phyloP scores from a whole-genome alignment of 1,284 basidiomycete genomes.

The Puccinia triticina region DNA sequence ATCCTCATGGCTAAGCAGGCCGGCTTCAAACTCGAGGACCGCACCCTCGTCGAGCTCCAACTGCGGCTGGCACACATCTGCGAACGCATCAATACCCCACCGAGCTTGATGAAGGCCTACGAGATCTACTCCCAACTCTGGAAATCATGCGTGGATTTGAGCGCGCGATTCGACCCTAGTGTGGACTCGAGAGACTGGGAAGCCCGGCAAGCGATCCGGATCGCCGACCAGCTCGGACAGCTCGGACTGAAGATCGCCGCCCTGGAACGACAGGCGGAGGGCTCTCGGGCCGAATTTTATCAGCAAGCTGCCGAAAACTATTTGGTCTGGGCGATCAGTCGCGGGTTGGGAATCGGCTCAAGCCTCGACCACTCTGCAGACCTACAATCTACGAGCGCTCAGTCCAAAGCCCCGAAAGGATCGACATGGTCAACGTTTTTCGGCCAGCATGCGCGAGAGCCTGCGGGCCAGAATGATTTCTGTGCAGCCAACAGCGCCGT shows the following conservation, averaged over 20 bases:
- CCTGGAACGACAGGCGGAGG: conserved; percentile 9
- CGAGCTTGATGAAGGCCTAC: conserved; percentile 17
- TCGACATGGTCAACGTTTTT: background rate
- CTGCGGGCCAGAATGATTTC: background rate
- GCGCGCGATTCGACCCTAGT: background rate
- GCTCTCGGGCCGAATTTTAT: background rate
- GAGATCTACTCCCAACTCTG: conserved; percentile 43
- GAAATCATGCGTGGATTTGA: conserved; percentile 14
- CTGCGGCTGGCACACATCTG: conserved; percentile 55
- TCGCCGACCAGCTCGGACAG: conserved; percentile 18
- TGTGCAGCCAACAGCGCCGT: background rate
- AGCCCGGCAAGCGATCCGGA: conserved; percentile 30
- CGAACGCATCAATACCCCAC: conserved; percentile 54
- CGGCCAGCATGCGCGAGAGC: background rate
- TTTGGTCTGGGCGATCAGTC: conserved; percentile 43
- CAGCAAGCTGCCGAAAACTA: conserved; percentile 28
- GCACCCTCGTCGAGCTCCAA: conserved; percentile 56
- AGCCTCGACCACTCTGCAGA: background rate
- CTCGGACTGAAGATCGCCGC: conserved; percentile 33
- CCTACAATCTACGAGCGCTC: background rate
- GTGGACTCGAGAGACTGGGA: conserved; percentile 21
- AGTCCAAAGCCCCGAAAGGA: background rate
- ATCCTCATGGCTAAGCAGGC: conserved; percentile 52
- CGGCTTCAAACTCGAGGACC: conserved; percentile 50
- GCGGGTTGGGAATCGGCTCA: conserved; percentile 5